phyloP scores from a whole-genome alignment of 148 eudicot genomes.

The Diospyros lotus region DNA sequence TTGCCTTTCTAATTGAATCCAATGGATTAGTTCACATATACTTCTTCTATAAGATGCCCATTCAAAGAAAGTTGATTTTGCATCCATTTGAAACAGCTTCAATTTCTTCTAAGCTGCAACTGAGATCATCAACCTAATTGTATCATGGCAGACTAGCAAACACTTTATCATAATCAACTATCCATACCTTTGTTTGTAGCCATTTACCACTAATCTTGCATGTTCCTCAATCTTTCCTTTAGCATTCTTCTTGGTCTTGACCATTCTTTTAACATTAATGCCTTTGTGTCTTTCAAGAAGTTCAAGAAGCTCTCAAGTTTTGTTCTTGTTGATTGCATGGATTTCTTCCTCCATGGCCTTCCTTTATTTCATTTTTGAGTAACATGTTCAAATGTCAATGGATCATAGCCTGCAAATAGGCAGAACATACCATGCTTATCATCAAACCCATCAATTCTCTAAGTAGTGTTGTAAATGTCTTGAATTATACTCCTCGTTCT shows the following conservation, averaged over 20 bases:
- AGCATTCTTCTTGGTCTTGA: not conserved
- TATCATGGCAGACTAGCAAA: too few relatives aligned
- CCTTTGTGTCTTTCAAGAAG: not conserved
- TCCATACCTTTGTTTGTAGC: too few relatives aligned
- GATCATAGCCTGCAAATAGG: not conserved
- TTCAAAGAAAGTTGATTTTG: not conserved
- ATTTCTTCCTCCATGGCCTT: too few relatives aligned
- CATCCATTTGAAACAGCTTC: slow-evolving; percentile 6
- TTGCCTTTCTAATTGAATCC: not conserved
- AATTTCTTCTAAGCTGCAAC: too few relatives aligned
- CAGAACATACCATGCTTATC: not conserved
- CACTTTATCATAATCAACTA: too few relatives aligned
- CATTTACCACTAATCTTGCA: too few relatives aligned
- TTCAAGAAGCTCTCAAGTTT: not conserved
- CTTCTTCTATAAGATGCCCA: not conserved
- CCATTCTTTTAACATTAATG: not conserved
- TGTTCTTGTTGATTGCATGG: too few relatives aligned
- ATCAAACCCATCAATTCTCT: not conserved
- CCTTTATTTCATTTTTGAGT: too few relatives aligned
- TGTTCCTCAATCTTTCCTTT: not conserved
- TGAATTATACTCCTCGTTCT: not conserved
- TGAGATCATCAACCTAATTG: too few relatives aligned
- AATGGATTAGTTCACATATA: not conserved
- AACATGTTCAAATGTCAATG: too few relatives aligned
- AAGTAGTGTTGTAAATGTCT: not conserved